These are phyloP conservation scores for Beauveria sp. DNA, from an alignment of 2,329 filamentous ascomycete genomes.

Conservation along the genomic window DNA sequence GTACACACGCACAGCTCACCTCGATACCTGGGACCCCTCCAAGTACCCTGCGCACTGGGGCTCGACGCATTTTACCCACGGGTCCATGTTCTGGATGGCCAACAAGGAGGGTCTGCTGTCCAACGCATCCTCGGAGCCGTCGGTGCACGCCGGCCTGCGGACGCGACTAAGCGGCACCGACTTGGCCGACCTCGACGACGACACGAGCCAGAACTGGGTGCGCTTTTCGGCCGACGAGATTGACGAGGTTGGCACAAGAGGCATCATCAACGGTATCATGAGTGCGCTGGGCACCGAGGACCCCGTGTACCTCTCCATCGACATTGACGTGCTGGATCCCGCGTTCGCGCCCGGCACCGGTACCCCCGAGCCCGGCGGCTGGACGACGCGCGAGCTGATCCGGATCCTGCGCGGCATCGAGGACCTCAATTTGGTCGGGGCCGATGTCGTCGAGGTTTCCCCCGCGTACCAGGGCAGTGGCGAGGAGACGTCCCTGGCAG, in stretches of 20 bases:
- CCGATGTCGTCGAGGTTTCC: conserved; percentile 82
- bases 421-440: conserved; percentile 75
- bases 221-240: conserved; percentile 76
- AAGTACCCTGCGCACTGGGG: conserved; percentile 74
- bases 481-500: conserved; percentile 71
- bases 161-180: conserved; percentile 62
- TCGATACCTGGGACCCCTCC: conserved; percentile 79
- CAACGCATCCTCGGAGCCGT: conserved; percentile 52
- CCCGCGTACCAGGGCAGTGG: conserved; percentile 71
- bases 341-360: conserved; percentile 63
- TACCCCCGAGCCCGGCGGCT: conserved; percentile 83
- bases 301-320: conserved; percentile 71
- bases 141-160: conserved; percentile 75
- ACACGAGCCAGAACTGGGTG: conserved; percentile 64
- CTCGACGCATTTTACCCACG: conserved; percentile 65
- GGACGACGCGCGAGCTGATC: conserved; percentile 84
- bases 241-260: conserved; percentile 68
- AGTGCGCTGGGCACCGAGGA: conserved; percentile 63
- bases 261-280: conserved; percentile 65
- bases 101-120: conserved; percentile 71
- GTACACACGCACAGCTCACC: conserved; percentile 40
- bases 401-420: conserved; percentile 76
- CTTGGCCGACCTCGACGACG: conserved; percentile 60
- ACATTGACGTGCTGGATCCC: conserved; percentile 84
- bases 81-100: conserved; percentile 87